Evolutionary conservation across 345 rosid genomes (phyloP), one percentile per base, ranked within the genome.

Genomic region (Bruguiera gymnorhiza): DNA sequence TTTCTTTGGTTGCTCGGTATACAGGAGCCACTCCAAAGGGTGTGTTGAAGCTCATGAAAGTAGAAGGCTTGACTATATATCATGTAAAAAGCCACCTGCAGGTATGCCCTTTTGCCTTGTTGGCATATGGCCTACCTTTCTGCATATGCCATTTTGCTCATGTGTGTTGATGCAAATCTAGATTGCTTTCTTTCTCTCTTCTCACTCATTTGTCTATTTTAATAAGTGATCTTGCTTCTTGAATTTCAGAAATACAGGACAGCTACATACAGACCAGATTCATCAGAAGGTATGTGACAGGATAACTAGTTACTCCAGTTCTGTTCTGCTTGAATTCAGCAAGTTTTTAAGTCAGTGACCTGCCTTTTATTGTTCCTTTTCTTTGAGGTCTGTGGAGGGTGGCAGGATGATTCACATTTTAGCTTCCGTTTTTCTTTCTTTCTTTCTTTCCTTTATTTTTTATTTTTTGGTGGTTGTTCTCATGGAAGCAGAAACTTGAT

Each of bases 21-120:
- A 29, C 81, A 93, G 97, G 82, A 76, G 98, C 96, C 64, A 93
- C 93, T 73, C 98, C 98, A 23, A 91, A 91, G 83, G 92, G 86
- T 63, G 93, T 93, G 68, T 77, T 93, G 83, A 90, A 87, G 85
- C 84, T 71, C 63, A 93, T 93, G 97, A 89, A 89, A 71, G 96
- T 86, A 52, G 86, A 88, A 68, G 82, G 96, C 72, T 80, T 93
- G 85, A 91, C 94, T 23, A 93, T 93, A 52, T 93, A 89, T 79
- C 97, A 91, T 80, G 96, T 91, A 53, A 93, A 93, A 83, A 93
- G 96, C 75, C 97, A 93, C 82, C 78, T 91, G 78, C 96, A 93
- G 93, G 98, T 89, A 37, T 31, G 50, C 24, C 2, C 24, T 52
- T 52, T 52, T 8, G n/a, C 56, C 24, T 18, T 21, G 24, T 52